Evolutionary conservation across 2,329 filamentous ascomycete genomes (phyloP), one percentile per base, ranked within the genome.

Genomic region (Chaetomium sp.): DNA sequence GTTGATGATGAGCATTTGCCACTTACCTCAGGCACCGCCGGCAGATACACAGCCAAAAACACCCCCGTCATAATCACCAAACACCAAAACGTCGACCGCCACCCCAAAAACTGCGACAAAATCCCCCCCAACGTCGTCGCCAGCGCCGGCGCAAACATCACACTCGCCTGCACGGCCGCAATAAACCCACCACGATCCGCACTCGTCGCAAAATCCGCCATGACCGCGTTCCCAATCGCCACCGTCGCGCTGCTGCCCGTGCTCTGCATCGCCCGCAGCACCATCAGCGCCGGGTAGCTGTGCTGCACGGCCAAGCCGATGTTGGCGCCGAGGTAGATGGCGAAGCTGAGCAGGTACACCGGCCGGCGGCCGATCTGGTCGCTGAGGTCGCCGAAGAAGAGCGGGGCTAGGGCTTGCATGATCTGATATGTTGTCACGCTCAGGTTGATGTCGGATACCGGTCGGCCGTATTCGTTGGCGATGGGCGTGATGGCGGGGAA

Each of bases 1-100:
- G 36, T n/a, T n/a, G n/a, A n/a, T n/a, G n/a, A n/a, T n/a, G 36
- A 6, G 36, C 11, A 6, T 11, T 12, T 38, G 8, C 1, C 6
- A 11, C 36, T 27, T 56, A 61, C 59, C 62, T 67, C 65, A 33
- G 65, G 65, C 37, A 66, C 59, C 41, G 65, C 59, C 0, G 76
- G 79, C 7, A 80, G 64, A 33, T 77, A 70, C 0, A 76, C 55
- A 4, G 73, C 40, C 2, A 77, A 63, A 1, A 76, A 69, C 1
- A 72, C 68, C 1, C 65, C 67, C 1, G 61, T 64, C 1, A 60
- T 60, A 41, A 82, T 79, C 5, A 73, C 67, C n/a, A 84, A 65
- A 46, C 81, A 80, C 77, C 79, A 82, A 62, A 83, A 83, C 10
- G 77, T 76, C 33, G 72, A 74, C 50, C 74, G 69, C 80, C 80